Evolutionary conservation across 164 flowering plant genomes (phyloP).

Genomic region (Houttuynia cordata): DNA sequence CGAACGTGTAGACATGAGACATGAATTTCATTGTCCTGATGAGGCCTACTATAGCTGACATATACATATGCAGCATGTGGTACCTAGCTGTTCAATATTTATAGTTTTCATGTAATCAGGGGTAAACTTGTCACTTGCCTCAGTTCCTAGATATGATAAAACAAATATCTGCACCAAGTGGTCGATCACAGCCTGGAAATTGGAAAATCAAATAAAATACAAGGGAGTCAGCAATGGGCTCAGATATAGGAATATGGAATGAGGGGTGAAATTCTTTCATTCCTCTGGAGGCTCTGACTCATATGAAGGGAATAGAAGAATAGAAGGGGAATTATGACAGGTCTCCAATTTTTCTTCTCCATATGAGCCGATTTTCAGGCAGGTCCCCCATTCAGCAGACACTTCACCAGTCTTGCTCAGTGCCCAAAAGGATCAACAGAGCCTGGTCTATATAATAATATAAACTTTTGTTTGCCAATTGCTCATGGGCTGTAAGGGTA

Average conservation of each 20-base stretch:
- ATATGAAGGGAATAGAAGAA: constrained; percentile 4
- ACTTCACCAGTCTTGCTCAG: constrained; percentile 5
- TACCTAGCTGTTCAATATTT: too few species aligned
- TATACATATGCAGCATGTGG: too few species aligned
- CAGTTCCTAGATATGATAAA: neutral
- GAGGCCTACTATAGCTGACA: too few species aligned
- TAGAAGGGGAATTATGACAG: constrained; percentile 3
- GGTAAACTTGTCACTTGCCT: neutral
- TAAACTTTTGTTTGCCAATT: neutral
- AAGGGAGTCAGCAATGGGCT: neutral
- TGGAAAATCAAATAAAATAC: neutral
- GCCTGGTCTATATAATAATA: neutral
- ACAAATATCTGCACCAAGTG: neutral
- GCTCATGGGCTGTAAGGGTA: neutral
- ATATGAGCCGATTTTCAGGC: constrained; percentile 21
- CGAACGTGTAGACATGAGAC: too few species aligned
- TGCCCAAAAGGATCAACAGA: neutral
- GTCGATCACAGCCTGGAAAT: neutral
- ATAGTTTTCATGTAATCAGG: too few species aligned
- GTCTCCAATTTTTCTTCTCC: constrained; percentile 13
- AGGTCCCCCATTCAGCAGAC: constrained; percentile 27
- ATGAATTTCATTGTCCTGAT: too few species aligned
- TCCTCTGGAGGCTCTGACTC: constrained; percentile 14
- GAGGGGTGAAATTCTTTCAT: constrained; percentile 14
- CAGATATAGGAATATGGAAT: constrained; percentile 11